Evolutionary conservation across 371 early-diverging fungal species (phyloP), one percentile per base, ranked within the genome.

Genomic region (Sporodiniella umbellata): DNA sequence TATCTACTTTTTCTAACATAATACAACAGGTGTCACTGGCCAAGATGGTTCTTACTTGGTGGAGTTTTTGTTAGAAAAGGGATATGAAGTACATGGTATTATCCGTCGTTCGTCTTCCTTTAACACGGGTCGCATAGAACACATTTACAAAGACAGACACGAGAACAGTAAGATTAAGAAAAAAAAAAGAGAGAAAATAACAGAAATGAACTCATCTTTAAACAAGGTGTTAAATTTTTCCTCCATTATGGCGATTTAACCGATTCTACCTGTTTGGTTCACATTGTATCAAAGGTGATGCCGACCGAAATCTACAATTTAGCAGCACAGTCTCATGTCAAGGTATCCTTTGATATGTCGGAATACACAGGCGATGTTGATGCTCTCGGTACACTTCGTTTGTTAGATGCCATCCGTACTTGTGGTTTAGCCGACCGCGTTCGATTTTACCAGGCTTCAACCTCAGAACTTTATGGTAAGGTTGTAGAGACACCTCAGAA

Each of bases 351-450:
- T 63, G 90, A 90, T 51, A 88, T 90, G 89, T 84, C 93, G 28
- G 90, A 90, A 66, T 92, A 92, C 72, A 92, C 89, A 33, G 88
- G 87, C 70, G 86, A 90, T 65, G 93, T 92, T 12, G 91, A 90
- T 77, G 93, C 80, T 30, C 72, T 89, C 15, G 90, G 90, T 52
- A 90, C 90, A 28, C 80, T 89, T 46, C 86, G 89, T 58, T 72
- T 91, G 8, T 72, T 92, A 37, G 89, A 90, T 62, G 90, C 91
- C 26, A 87, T 90, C 62, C 82, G 89, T 54, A 89, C 87, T 3
- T 85, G 85, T 62, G 89, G 89, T 44, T 64, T 92, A 44, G 66
- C 80, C 2, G 70, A 88, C 42, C 78, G 82, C 38, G 81, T 86
- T 40, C 80, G 80, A 39, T 92, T 92, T 73, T 92, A 92, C 70